phyloP scores from a whole-genome alignment of 139 green algal genomes.

The Tetraselmis chui region DNA sequence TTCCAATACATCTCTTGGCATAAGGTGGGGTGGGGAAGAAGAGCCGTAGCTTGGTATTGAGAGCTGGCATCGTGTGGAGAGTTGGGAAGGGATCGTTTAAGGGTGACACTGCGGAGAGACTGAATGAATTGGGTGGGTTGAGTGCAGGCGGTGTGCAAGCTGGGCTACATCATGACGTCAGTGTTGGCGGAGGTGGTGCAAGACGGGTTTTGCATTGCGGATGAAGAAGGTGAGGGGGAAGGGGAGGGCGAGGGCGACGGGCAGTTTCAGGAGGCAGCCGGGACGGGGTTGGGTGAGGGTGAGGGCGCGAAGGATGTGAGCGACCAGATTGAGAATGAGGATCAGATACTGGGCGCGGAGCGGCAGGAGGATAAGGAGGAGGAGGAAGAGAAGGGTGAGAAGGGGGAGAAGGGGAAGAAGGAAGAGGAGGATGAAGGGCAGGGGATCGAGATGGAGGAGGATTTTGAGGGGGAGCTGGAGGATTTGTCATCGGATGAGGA shows the following conservation, averaged over 20 bases:
- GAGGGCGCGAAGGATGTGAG: constrained; percentile 80
- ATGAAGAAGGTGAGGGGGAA: constrained; percentile 41
- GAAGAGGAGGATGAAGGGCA: constrained; percentile 47
- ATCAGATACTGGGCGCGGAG: constrained; percentile 88
- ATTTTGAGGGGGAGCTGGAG: constrained; percentile 88
- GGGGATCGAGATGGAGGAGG: constrained; percentile 95
- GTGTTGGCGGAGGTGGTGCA: constrained; percentile 69
- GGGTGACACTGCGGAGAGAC: too few species aligned
- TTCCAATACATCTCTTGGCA: constrained; percentile 50
- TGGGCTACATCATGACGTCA: constrained; percentile 67
- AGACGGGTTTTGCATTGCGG: constrained; percentile 83
- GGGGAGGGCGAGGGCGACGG: constrained; percentile 33
- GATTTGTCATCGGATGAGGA: constrained; percentile 47
- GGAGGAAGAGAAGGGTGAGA: constrained; percentile 25
- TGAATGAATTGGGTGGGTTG: too few species aligned
- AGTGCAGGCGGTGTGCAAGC: constrained; percentile 62
- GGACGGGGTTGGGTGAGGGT: constrained; percentile 83
- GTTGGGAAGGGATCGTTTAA: too few species aligned
- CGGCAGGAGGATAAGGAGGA: constrained; percentile 40
- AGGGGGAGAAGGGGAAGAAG: constrained; percentile 34
- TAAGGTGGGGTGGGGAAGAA: too few species aligned
- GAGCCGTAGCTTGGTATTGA: too few species aligned
- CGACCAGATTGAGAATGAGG: constrained; percentile 90
- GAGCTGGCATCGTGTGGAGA: too few species aligned
- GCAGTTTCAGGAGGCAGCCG: constrained; percentile 48